phyloP scores from a whole-genome alignment of 305 asterid genomes.

The Fraxinus latifolia region DNA sequence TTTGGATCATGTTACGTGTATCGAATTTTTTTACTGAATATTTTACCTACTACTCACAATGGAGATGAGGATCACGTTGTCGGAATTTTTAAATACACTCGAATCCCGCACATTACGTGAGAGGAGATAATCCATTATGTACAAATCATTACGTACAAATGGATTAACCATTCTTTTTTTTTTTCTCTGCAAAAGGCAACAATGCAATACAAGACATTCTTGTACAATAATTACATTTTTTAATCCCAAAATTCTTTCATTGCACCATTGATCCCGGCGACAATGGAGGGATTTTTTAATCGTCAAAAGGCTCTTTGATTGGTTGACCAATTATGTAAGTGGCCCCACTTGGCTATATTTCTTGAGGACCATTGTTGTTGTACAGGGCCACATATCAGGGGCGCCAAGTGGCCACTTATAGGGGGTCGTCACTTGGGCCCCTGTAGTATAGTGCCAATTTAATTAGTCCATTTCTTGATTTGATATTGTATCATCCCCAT shows the following conservation, averaged over 20 bases:
- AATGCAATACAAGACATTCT: neutral
- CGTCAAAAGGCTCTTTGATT: conserved; percentile 8
- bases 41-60: no score
- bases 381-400: no score
- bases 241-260: neutral
- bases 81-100: no score
- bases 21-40: no score
- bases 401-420: no score
- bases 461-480: neutral
- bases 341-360: neutral
- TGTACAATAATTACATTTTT: neutral
- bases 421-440: no score
- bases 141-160: no score
- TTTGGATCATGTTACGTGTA: no score
- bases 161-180: neutral
- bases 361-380: neutral
- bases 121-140: no score
- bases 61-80: no score
- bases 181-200: conserved; percentile 12
- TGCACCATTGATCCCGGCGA: conserved; percentile 24
- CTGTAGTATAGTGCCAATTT: no score
- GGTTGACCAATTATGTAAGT: conserved; percentile 3
- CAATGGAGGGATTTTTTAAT: conserved; percentile 18
- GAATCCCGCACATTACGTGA: no score
- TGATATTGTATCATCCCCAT: neutral